These are phyloP conservation scores for Sedum album DNA, from an alignment of 164 flowering plant species.

Conservation along the genomic window DNA sequence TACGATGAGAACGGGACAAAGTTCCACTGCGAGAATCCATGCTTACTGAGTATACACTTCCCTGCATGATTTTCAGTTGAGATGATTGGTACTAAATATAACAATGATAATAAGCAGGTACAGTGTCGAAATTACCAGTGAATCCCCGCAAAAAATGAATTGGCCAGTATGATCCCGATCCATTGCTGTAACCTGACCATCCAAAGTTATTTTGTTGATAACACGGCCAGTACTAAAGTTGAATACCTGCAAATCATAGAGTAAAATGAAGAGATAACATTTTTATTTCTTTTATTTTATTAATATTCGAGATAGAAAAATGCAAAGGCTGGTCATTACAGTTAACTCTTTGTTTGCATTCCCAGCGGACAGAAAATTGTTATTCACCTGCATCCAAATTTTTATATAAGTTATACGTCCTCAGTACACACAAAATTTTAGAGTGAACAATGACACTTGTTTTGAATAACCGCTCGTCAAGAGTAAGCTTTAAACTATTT, in stretches of 20 bases:
- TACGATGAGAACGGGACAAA: background rate
- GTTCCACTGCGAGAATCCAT: constrained; percentile 7
- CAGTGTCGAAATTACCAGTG: constrained; percentile 29
- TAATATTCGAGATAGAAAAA: background rate
- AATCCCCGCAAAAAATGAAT: constrained; percentile 86
- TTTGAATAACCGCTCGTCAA: too few relatives aligned
- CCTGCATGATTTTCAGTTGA: constrained; percentile 11
- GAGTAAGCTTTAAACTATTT: too few relatives aligned
- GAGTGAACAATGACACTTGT: too few relatives aligned
- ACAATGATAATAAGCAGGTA: background rate
- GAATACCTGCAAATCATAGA: background rate
- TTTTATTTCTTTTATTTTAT: constrained; percentile 46
- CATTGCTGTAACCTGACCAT: constrained; percentile 5
- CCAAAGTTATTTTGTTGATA: constrained; percentile 14
- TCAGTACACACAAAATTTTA: too few relatives aligned
- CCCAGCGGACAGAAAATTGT: constrained; percentile 7
- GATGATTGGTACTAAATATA: background rate
- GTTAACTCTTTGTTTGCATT: constrained; percentile 15
- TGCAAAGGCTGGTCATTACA: background rate
- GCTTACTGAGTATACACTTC: constrained; percentile 5
- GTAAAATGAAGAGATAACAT: constrained; percentile 22
- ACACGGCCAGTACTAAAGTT: constrained; percentile 1
- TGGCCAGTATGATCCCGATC: constrained; percentile 91
- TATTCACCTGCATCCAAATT: constrained; percentile 51
- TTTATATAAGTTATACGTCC: too few relatives aligned